phyloP scores from a whole-genome alignment of 129 eudicot species.

The Tagetes erecta region DNA sequence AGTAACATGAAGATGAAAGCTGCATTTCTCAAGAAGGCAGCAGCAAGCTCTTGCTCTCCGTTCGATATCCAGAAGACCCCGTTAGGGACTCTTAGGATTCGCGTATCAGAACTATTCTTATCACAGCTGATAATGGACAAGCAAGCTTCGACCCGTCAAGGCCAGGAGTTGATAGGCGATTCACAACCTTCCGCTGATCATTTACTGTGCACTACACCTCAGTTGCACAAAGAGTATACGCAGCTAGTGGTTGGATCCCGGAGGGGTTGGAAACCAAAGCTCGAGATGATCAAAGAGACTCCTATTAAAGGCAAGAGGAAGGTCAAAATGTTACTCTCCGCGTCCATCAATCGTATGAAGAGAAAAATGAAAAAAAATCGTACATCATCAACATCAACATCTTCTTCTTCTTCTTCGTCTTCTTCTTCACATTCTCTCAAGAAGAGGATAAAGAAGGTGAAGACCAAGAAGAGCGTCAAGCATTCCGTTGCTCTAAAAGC shows the following conservation, averaged over 20 bases:
- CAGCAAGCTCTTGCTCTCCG: constrained; percentile 36
- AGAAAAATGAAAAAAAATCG: constrained; percentile 25
- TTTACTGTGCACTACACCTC: constrained; percentile 53
- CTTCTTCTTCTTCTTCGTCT: not conserved
- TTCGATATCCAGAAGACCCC: constrained; percentile 54
- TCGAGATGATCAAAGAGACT: constrained; percentile 53
- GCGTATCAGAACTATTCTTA: constrained; percentile 47
- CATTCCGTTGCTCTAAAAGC: constrained; percentile 4
- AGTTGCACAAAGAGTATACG: constrained; percentile 54
- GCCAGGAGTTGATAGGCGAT: not conserved
- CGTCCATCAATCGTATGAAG: constrained; percentile 37
- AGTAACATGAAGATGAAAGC: constrained; percentile 33
- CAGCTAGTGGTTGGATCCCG: constrained; percentile 48
- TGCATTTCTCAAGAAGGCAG: constrained; percentile 36
- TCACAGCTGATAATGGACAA: constrained; percentile 42
- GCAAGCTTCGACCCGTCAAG: not conserved
- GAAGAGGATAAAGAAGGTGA: constrained; percentile 23
- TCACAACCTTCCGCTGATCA: not conserved
- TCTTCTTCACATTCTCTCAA: not conserved
- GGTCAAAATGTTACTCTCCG: constrained; percentile 35
- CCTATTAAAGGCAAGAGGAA: constrained; percentile 31
- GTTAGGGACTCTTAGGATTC: constrained; percentile 46
- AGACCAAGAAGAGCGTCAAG: constrained; percentile 13
- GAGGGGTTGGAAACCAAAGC: constrained; percentile 66
- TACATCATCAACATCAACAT: not conserved